Percentiles rank a stretch among this genome's conserved stretches.
phyloP scores from a whole-genome alignment of 192 early-diverging fungal species.

The Lobosporangium transversale region DNA sequence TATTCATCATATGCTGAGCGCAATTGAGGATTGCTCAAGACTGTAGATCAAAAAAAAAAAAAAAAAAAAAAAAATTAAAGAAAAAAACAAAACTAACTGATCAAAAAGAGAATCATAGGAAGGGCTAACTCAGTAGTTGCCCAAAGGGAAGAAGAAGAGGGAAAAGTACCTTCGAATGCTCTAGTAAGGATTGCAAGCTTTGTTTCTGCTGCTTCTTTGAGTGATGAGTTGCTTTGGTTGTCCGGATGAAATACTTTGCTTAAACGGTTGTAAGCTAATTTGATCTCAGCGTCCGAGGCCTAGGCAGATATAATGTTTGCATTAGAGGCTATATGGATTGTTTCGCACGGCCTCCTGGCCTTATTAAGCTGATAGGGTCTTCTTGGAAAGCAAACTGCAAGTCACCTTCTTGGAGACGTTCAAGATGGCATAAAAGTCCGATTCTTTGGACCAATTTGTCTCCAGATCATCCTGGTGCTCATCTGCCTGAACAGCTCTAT shows the following conservation, averaged over 20 bases:
- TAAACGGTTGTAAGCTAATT: constrained; percentile 73
- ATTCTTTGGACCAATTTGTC: constrained; percentile 29
- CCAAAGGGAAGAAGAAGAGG: too few relatives aligned
- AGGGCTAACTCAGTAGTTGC: too few relatives aligned
- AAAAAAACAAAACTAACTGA: background rate
- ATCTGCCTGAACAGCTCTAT: background rate
- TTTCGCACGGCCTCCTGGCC: background rate
- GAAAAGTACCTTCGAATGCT: constrained; percentile 76
- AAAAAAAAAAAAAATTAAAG: background rate
- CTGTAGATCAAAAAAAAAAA: constrained; percentile 34
- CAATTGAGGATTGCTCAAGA: constrained; percentile 80
- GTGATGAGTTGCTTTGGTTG: constrained; percentile 65
- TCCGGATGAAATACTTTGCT: constrained; percentile 83
- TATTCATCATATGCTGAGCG: constrained; percentile 90
- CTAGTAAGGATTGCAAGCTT: constrained; percentile 75
- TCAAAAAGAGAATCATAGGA: too few relatives aligned
- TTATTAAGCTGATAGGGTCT: too few relatives aligned
- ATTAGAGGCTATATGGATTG: background rate
- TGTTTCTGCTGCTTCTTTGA: constrained; percentile 69
- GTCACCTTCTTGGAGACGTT: constrained; percentile 75
- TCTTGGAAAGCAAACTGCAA: background rate
- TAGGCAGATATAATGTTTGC: constrained; percentile 9
- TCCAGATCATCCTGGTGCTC: constrained; percentile 19
- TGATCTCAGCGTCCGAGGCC: constrained; percentile 72
- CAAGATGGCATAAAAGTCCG: constrained; percentile 72